Base-by-base conservation (phyloP, 805 yeast genomes). In the Phaffomyces thermotolerans region DNA sequence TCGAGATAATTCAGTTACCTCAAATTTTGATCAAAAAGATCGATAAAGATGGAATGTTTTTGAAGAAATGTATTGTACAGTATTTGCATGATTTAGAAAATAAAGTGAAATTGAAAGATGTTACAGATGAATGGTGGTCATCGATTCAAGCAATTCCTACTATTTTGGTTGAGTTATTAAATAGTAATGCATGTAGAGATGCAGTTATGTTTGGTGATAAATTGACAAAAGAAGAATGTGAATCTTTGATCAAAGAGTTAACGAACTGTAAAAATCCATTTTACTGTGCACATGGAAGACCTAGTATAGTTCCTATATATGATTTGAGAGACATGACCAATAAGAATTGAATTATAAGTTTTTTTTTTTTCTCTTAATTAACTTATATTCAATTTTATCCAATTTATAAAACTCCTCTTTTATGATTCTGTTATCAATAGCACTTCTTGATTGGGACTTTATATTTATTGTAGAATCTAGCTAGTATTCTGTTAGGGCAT, bases 221-320 rank as follows among this genome's bases (percentile, higher is more conserved):
- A 1, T 57, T 88, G 36, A 52, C 67, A 0, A 44, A 35, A 2
- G 46, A 41, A 0, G 74, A 79, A 41, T 80, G 86, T 61, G 46
- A 51, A 6, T 36, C 56, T 1, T 52, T 85, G 20, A 52, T 86
- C 0, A 30, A 39, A 1, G 48, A 61, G 2, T 64, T 87, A 25
- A 50, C 66, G 0, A 20, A 42, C 4, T 85, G 95, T 53, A 52
- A 62, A 13, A 60, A 69, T 17, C 95, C 95, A 0, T 82, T 84
- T 50, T 79, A 74, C 43, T 88, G 95, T 66, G 95, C 95, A 0
- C 95, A 87, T 59, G 95, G 95, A 0, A 62, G 95, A 44, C 95
- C 95, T 0, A 75, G 88, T 0, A 58, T 82, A 12, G 72, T 78
- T 2, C 89, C 90, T 0, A 46, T 78, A 4, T 62, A 62, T 29